Evolutionary conservation across 257 asterid genomes (phyloP), one percentile per base, ranked within the genome.

Genomic region (Solanum gracilifrons): DNA sequence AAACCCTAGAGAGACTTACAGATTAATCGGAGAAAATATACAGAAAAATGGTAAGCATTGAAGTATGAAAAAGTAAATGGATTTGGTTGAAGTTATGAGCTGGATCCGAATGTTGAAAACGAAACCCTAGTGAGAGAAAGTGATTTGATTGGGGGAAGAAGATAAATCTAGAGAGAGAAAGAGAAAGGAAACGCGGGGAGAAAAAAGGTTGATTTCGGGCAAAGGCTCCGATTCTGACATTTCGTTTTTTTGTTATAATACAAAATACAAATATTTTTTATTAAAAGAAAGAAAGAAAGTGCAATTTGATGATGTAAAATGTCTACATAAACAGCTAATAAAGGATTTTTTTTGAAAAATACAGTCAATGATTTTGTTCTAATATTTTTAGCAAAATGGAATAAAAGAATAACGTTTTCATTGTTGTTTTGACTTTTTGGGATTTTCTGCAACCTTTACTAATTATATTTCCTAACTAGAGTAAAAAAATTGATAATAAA

Each of bases 91-190:
- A 75, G 62, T 62, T 25, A 82, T 86, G 88, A 86, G 89, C 87
- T 85, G 87, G 88, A 88, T 84, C 48, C 86, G 46, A 84, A 60
- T 86, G 87, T 31, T 68, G 91, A 88, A 86, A 87, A 64, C n/a
- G 86, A 90, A 91, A 90, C 93, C 94, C 95, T 94, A 83, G 82
- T 35, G 31, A 87, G 87, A 82, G 91, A 87, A 85, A 88, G 84
- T 48, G 89, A 90, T 89, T 88, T 91, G 94, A 87, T 83, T 90
- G 92, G 92, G 87, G 68, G n/a, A 51, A 51, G 73, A 25, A 20
- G 36, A 68, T 51, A 58, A 88, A 79, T 88, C 88, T 72, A 83
- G 90, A 66, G 87, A 89, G 90, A 46, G 90, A 82, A 32, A 83
- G 41, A 83, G 51, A 72, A 48, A 86, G 88, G 43, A 85, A 48